Conservation (phyloP, 176 grass and related monocot species). For the Avena atlantica region DNA sequence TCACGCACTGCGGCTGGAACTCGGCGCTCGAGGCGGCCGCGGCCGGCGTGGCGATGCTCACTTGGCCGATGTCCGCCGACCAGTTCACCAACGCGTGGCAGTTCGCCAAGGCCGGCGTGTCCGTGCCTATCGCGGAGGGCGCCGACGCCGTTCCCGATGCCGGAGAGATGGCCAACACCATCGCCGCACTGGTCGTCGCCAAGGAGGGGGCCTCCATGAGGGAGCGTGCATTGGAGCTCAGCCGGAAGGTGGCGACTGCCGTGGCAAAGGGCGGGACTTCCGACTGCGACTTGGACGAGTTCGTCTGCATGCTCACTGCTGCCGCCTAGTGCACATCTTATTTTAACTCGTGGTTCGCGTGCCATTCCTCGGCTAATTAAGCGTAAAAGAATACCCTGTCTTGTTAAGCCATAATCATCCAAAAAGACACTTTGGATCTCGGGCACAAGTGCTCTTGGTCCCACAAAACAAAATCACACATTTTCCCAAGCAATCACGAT, state of each 20-base stretch:
- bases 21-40: conserved; percentile 53
- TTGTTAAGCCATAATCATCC: too few relatives aligned
- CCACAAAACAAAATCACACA: too few relatives aligned
- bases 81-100: conserved; percentile 59
- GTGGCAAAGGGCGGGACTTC: conserved; percentile 55
- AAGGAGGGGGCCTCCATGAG: conserved; percentile 24
- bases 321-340: too few relatives aligned
- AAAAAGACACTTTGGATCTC: too few relatives aligned
- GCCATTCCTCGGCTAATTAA: too few relatives aligned
- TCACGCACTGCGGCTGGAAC: conserved; percentile 72
- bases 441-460: too few relatives aligned
- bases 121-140: conserved; percentile 48
- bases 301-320: conserved; percentile 12
- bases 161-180: neutral
- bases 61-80: conserved; percentile 69
- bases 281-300: conserved; percentile 25
- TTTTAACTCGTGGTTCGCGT: too few relatives aligned
- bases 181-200: conserved; percentile 24
- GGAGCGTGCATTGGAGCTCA: conserved; percentile 39
- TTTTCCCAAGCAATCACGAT: too few relatives aligned
- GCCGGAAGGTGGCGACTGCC: conserved; percentile 25
- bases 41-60: conserved; percentile 57
- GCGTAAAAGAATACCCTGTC: too few relatives aligned
- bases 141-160: conserved; percentile 41
- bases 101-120: conserved; percentile 50